Conservation (phyloP, 441 rosid species). For the Gossypium laxum region DNA sequence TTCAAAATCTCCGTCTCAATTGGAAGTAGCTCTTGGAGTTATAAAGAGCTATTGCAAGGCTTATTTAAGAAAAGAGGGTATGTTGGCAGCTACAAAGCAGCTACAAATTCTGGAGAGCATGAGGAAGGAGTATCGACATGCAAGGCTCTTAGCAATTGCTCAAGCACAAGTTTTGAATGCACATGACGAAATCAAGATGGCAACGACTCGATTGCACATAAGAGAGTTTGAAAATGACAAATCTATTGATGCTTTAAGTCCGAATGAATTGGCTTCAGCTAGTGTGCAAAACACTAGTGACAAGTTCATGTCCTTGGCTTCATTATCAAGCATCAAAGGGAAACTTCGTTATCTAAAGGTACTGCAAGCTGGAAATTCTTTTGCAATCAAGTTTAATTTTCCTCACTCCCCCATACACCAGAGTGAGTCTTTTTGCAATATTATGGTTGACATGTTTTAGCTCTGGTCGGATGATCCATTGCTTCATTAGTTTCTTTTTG, state of each 20-base stretch:
- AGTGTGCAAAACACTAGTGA: constrained; percentile 67
- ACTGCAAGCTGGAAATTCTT: constrained; percentile 14
- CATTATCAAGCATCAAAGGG: constrained; percentile 55
- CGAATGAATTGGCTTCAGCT: constrained; percentile 61
- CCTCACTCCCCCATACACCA: neutral
- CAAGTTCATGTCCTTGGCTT: constrained; percentile 58
- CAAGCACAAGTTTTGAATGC: constrained; percentile 84
- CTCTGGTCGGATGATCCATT: neutral
- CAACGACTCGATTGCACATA: constrained; percentile 73
- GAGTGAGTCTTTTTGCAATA: neutral
- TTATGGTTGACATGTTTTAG: neutral
- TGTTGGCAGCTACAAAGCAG: constrained; percentile 59
- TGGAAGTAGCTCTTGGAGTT: constrained; percentile 76
- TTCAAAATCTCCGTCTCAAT: constrained; percentile 75
- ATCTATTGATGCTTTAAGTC: constrained; percentile 65
- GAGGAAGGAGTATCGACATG: constrained; percentile 79
- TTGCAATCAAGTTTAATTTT: constrained; percentile 7
- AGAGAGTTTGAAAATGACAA: constrained; percentile 64
- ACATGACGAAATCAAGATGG: constrained; percentile 88
- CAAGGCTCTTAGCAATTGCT: constrained; percentile 68
- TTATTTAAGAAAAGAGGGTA: constrained; percentile 45
- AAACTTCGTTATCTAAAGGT: constrained; percentile 93
- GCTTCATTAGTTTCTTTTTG: neutral
- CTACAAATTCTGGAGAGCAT: constrained; percentile 70
- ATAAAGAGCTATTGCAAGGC: constrained; percentile 62